A percentile compares a stretch with the other conserved stretches of the same genome.
These are phyloP conservation scores for Leishmania martiniquensis DNA, from an alignment of 208 protist species.

Conservation along the genomic window DNA sequence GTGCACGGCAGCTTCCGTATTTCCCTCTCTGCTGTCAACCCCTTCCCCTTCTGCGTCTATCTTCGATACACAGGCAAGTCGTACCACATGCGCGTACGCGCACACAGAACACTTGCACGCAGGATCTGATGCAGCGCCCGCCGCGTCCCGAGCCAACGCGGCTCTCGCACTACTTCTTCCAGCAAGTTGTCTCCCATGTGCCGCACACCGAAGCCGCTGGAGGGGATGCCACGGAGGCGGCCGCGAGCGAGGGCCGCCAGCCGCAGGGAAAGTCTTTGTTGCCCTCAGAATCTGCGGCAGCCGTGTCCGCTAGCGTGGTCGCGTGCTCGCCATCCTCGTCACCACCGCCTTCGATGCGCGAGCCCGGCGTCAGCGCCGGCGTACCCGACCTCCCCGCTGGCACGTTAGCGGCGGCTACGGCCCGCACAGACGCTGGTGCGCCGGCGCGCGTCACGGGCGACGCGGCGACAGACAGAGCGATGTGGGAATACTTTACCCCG, in stretches of 20 bases:
- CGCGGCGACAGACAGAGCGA: slow-evolving; percentile 11
- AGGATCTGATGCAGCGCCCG: slow-evolving; percentile 13
- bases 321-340: not conserved
- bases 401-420: not conserved
- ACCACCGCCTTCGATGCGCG: not conserved
- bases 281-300: not conserved
- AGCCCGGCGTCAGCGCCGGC: not conserved
- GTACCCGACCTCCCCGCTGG: not conserved
- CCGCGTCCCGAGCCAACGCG: slow-evolving; percentile 40
- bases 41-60: slow-evolving; percentile 6
- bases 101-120: not conserved
- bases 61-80: slow-evolving; percentile 3
- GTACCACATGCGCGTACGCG: not conserved
- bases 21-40: not conserved
- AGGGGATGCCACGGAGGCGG: not conserved
- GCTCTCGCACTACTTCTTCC: slow-evolving; percentile 63
- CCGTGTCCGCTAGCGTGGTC: not conserved
- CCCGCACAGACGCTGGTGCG: not conserved
- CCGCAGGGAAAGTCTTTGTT: not conserved
- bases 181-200: slow-evolving; percentile 37
- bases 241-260: not conserved
- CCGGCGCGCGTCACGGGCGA: slow-evolving; percentile 19
- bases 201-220: not conserved
- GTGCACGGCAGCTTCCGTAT: not conserved
- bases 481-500: slow-evolving; percentile 51